Base-by-base conservation (phyloP, 768 basidiomycete species). In the Leccinum subgranulosum region DNA sequence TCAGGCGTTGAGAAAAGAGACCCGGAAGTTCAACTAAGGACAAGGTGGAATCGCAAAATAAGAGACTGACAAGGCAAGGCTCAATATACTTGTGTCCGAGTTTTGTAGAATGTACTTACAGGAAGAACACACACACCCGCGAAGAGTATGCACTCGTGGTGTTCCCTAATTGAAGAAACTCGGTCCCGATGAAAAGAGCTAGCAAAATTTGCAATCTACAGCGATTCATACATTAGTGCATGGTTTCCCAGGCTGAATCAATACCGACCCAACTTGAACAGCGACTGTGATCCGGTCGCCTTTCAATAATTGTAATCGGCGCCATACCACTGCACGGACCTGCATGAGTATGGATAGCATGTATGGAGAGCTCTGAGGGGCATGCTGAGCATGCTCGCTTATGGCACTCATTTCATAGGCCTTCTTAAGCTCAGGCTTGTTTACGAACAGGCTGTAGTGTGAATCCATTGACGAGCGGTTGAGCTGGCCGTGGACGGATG, bases 81-180 rank as follows among this genome's bases (percentile, higher is more conserved):
- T 64, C 25, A 64, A 9, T 45, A 1, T 17, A 3, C 14, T 19
- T 53, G 19, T n/a, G 48, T 29, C 3, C 1, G n/a, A 21, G 21
- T 11, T 27, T 28, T 7, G 19, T 3, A 9, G 21, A 17, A 34
- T 17, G 36, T 33, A 73, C 82, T 33, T 67, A 86, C 81, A 91
- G 90, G 80, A 88, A 92, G 19, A 93, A 75, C 23, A 87, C 77
- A 73, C 90, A 85, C 36, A 88, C 89, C 19, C 90, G 82, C n/a
- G 86, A 84, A 53, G 62, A 66, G 54, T 60, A 72, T n/a, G 55
- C 53, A 17, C 46, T 51, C 2, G 81, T 81, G 31, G 63, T 68
- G 39, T 65, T 60, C 0, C 73, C 63, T 25, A 78, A 56, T 12
- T 70, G 67, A 59, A 77, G 76, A 71, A 80, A 84, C 28, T 81